phyloP scores from a whole-genome alignment of 192 early-diverging fungal species.

The Coemansia interrupta region DNA sequence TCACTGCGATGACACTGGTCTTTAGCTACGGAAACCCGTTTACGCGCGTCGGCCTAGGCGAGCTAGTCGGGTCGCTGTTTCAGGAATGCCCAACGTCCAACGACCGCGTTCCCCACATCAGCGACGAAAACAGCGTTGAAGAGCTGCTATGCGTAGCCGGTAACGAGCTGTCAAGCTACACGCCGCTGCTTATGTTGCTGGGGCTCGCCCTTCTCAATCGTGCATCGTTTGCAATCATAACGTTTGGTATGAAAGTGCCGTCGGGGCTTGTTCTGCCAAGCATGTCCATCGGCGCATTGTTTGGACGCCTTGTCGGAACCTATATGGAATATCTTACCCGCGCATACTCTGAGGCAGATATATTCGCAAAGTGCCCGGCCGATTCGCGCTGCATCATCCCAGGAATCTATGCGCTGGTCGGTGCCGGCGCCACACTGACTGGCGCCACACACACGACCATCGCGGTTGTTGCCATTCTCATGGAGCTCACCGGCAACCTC shows the following conservation, averaged over 20 bases:
- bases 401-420: slow-evolving; percentile 66
- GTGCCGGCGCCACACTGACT: slow-evolving; percentile 54
- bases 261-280: slow-evolving; percentile 56
- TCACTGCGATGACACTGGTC: slow-evolving; percentile 69
- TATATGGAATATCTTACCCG: slow-evolving; percentile 51
- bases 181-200: slow-evolving; percentile 46
- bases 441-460: slow-evolving; percentile 63
- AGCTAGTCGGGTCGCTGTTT: slow-evolving; percentile 85
- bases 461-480: slow-evolving; percentile 67
- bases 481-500: slow-evolving; percentile 76
- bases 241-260: slow-evolving; percentile 56
- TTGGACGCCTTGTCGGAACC: slow-evolving; percentile 46
- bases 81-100: slow-evolving; percentile 69
- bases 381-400: slow-evolving; percentile 62
- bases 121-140: slow-evolving; percentile 53
- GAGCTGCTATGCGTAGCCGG: slow-evolving; percentile 61
- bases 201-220: slow-evolving; percentile 47
- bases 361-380: slow-evolving; percentile 53
- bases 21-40: slow-evolving; percentile 79
- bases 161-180: slow-evolving; percentile 40
- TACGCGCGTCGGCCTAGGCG: slow-evolving; percentile 79
- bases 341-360: slow-evolving; percentile 19
- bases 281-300: slow-evolving; percentile 57
- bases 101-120: slow-evolving; percentile 10
- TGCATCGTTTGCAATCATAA: slow-evolving; percentile 51